Conservation (phyloP, 257 asterid genomes). For the Henckelia pumila region DNA sequence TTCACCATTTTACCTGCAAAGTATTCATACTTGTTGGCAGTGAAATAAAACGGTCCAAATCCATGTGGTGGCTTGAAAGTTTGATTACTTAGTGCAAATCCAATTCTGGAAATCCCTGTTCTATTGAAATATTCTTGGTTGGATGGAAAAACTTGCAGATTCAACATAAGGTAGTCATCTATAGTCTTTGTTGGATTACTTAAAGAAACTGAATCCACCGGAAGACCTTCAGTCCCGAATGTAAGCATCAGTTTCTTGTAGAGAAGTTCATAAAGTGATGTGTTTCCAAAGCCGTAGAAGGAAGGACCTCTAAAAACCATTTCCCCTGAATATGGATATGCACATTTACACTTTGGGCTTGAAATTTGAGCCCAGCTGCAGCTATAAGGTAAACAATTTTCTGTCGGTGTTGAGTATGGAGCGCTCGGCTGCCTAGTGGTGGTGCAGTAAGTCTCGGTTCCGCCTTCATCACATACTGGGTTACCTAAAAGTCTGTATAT, state of each 20-base stretch:
- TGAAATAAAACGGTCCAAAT: conserved; percentile 74
- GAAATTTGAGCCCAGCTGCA: conserved; percentile 44
- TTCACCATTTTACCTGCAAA: conserved; percentile 44
- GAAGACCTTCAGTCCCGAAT: conserved; percentile 39
- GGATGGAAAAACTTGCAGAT: conserved; percentile 62
- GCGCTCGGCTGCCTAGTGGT: conserved; percentile 28
- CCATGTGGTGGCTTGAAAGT: conserved; percentile 67
- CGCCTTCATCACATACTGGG: conserved; percentile 53
- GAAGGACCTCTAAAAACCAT: conserved; percentile 71
- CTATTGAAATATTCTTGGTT: conserved; percentile 51
- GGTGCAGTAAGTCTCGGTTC: conserved; percentile 42
- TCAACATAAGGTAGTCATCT: conserved; percentile 47
- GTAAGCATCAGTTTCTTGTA: conserved; percentile 38
- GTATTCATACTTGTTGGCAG: conserved; percentile 41
- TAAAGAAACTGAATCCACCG: conserved; percentile 75
- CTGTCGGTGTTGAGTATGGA: conserved; percentile 47
- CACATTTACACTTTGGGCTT: conserved; percentile 77
- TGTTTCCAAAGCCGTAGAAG: conserved; percentile 65
- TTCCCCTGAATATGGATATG: conserved; percentile 69
- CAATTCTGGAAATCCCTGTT: conserved; percentile 57
- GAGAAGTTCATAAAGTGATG: conserved; percentile 36
- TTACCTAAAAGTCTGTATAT: conserved; percentile 53
- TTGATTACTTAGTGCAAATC: conserved; percentile 68
- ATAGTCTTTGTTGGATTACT: conserved; percentile 49
- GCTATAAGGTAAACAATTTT: conserved; percentile 42